Evolutionary conservation across 208 protist species (phyloP).

Genomic region (Kentomonas sorsogonicus): DNA sequence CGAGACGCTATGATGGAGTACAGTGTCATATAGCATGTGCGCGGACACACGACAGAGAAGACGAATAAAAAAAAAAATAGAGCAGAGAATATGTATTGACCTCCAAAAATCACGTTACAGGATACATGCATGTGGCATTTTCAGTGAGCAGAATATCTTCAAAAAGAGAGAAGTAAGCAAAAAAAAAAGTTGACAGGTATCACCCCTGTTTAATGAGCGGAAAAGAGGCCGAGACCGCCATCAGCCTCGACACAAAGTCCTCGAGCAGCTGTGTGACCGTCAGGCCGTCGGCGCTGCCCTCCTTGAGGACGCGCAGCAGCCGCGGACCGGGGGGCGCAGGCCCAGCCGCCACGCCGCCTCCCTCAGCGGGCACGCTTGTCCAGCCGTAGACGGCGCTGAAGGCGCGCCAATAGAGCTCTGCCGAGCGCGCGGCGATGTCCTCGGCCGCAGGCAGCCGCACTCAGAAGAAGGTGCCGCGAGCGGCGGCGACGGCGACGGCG

Average conservation of each 20-base stretch:
- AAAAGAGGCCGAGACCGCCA: conserved; percentile 30
- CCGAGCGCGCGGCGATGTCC: conserved; percentile 32
- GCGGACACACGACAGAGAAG: neutral
- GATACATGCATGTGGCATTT: too few species aligned
- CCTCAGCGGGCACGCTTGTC: conserved; percentile 33
- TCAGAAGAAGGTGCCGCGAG: too few species aligned
- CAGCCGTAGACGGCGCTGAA: conserved; percentile 79
- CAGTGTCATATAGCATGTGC: neutral
- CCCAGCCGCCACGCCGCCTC: conserved; percentile 27
- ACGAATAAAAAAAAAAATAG: neutral
- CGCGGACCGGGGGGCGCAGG: conserved; percentile 45
- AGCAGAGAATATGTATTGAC: too few species aligned
- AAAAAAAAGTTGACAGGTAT: too few species aligned
- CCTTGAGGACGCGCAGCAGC: conserved; percentile 38
- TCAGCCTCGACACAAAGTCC: conserved; percentile 42
- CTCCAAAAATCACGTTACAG: too few species aligned
- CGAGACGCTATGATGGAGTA: neutral
- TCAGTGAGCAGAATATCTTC: neutral
- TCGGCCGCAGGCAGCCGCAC: too few species aligned
- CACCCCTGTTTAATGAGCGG: conserved; percentile 54
- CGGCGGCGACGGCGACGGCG: too few species aligned
- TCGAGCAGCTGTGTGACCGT: conserved; percentile 34
- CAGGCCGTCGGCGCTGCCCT: conserved; percentile 37
- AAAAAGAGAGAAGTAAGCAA: too few species aligned
- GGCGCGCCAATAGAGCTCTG: conserved; percentile 56